phyloP scores from a whole-genome alignment of 352 stramenopile species.

The Phytophthora sp. region DNA sequence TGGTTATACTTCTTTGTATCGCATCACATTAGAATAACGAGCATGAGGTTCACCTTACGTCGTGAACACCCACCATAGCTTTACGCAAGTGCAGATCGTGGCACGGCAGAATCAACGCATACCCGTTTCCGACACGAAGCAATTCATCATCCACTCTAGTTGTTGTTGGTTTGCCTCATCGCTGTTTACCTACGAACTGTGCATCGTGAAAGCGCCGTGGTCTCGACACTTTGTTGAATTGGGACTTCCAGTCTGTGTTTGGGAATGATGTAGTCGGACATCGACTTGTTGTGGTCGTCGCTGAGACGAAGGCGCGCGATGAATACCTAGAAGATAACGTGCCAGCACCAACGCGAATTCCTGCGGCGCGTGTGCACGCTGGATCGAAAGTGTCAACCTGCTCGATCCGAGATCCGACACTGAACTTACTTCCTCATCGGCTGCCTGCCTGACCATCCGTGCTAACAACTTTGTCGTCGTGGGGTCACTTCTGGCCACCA shows the following conservation, averaged over 20 bases:
- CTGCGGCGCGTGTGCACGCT: too few relatives aligned
- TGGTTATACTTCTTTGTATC: too few relatives aligned
- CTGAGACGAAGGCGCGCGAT: too few relatives aligned
- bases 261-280: too few relatives aligned
- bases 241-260: too few relatives aligned
- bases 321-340: too few relatives aligned
- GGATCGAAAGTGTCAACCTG: constrained; percentile 27
- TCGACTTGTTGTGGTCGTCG: too few relatives aligned
- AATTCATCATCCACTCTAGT: not conserved
- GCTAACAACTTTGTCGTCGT: constrained; percentile 6
- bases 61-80: too few relatives aligned
- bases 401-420: constrained; percentile 3
- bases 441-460: not conserved
- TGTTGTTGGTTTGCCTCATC: not conserved
- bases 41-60: not conserved
- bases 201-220: constrained; percentile 1
- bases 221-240: too few relatives aligned
- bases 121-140: not conserved
- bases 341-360: too few relatives aligned
- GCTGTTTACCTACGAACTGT: not conserved
- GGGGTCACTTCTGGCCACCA: constrained; percentile 12
- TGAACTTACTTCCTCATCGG: constrained; percentile 2
- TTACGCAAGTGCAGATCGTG: constrained; percentile 1
- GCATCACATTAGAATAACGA: not conserved
- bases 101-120: not conserved